These are phyloP conservation scores for Juncus inflexus DNA, from an alignment of 176 grass and related monocot genomes.

Conservation along the genomic window DNA sequence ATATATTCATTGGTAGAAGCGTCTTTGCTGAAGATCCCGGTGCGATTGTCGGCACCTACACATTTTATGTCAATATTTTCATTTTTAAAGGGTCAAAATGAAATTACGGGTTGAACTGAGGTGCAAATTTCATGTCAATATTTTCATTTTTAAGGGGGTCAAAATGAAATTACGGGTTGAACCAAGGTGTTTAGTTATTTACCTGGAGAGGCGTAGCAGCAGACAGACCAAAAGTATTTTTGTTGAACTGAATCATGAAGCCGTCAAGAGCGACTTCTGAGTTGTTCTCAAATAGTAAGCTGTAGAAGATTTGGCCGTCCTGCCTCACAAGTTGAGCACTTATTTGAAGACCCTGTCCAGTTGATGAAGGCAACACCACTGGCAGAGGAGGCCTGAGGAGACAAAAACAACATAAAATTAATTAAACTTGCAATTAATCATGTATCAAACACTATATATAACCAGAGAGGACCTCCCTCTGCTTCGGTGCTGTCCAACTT, in stretches of 20 bases:
- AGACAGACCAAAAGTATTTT: slow-evolving; percentile 92
- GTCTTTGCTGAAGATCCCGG: slow-evolving; percentile 73
- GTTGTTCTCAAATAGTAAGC: slow-evolving; percentile 77
- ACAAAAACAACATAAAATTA: slow-evolving; percentile 11
- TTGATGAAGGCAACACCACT: slow-evolving; percentile 67
- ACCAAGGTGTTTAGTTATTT: neutral
- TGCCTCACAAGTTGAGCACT: slow-evolving; percentile 67
- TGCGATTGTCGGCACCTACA: slow-evolving; percentile 71
- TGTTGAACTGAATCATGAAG: slow-evolving; percentile 99
- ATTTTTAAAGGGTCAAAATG: neutral
- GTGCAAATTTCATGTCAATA: neutral
- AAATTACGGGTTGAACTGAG: neutral
- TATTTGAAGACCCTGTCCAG: slow-evolving; percentile 93
- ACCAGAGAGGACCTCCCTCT: too few relatives aligned
- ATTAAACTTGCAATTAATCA: slow-evolving; percentile 22
- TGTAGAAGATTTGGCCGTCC: slow-evolving; percentile 91
- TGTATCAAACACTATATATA: neutral
- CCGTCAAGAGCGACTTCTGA: slow-evolving; percentile 72
- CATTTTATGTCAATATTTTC: neutral
- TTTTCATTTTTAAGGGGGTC: neutral
- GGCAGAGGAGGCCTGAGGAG: slow-evolving; percentile 67
- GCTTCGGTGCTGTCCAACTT: too few relatives aligned
- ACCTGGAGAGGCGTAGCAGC: slow-evolving; percentile 91
- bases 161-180: neutral
- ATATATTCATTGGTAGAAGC: slow-evolving; percentile 76